Conservation (phyloP, 441 rosid species). For the Cnidoscolus chayamansa region DNA sequence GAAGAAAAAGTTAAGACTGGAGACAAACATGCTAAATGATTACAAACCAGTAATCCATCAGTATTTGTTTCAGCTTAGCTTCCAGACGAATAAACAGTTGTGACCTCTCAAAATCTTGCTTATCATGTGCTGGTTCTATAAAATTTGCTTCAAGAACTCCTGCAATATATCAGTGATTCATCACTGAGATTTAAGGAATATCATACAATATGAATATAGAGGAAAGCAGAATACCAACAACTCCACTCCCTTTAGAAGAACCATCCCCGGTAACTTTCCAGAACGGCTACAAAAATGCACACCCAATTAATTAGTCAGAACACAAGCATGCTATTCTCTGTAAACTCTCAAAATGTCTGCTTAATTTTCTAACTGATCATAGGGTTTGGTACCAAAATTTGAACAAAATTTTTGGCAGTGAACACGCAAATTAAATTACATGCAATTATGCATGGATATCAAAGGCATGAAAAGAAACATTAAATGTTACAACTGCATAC, state of each 20-base stretch:
- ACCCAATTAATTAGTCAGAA: constrained; percentile 22
- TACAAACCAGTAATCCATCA: constrained; percentile 71
- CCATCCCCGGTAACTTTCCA: constrained; percentile 73
- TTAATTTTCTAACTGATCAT: constrained; percentile 1
- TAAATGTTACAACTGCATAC: constrained; percentile 36
- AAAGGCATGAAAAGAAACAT: constrained; percentile 2
- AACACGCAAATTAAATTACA: background rate
- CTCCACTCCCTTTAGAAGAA: constrained; percentile 57
- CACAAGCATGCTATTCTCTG: constrained; percentile 5
- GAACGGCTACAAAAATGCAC: constrained; percentile 62
- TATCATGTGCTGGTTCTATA: constrained; percentile 96
- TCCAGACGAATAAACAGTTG: constrained; percentile 67
- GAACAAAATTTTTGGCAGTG: background rate
- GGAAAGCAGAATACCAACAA: constrained; percentile 59
- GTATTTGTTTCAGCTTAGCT: constrained; percentile 59
- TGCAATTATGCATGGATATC: background rate
- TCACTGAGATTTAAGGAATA: constrained; percentile 18
- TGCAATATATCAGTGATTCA: constrained; percentile 27
- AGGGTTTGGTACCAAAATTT: background rate
- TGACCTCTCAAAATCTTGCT: constrained; percentile 98
- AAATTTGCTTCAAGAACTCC: constrained; percentile 96
- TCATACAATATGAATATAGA: constrained; percentile 17
- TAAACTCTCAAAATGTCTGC: background rate
- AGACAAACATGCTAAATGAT: constrained; percentile 5
- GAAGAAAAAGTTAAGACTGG: constrained; percentile 1